Base-by-base conservation (phyloP, 768 basidiomycete species). In the Phlebiopsis gigantea region DNA sequence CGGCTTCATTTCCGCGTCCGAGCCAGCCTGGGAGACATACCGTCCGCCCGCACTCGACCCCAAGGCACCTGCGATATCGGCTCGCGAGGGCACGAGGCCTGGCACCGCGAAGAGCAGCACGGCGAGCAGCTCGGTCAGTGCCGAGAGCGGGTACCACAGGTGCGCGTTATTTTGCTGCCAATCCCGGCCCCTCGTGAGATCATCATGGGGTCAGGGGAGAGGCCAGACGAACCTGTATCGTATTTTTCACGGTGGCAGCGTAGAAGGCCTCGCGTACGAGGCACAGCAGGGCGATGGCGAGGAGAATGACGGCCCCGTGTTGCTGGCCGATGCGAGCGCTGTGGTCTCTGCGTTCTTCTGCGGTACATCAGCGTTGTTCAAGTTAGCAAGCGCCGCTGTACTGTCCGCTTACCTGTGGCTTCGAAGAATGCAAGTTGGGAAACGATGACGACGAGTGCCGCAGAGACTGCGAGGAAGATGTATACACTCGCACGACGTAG, bases 201-300 rank as follows among this genome's bases (percentile, higher is more conserved):
- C n/a, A 7, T 25, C 24, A 25, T 30, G 28, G n/a, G 24, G 8
- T 7, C 24, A 48, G 5, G 28, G 22, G 22, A 25, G n/a, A n/a
- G n/a, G n/a, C n/a, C 22, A 25, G 17, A 25, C 53, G 21, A 17
- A 62, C 61, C 58, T 54, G 41, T 2, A 39, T 39, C 5, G 30
- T 1, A 30, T 61, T 54, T 28, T 46, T 51, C 15, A 29, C 9
- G 0, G 64, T 65, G 8, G 57, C 59, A 10, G 50, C 56, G 46
- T 53, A 57, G 60, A 63, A 65, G 9, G 62, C 60, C 45, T 65
- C 64, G 25, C 64, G 64, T 4, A 54, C 46, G 46, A 65, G 48
- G 41, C 64, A 49, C 19, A 65, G 48, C 8, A 57, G 17, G 14
- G 59, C 34, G 25, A 61, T 62, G 30, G 25, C 57, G 25, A 57